Conservation (phyloP, 139 green algal species). For the Nannochloris sp. region DNA sequence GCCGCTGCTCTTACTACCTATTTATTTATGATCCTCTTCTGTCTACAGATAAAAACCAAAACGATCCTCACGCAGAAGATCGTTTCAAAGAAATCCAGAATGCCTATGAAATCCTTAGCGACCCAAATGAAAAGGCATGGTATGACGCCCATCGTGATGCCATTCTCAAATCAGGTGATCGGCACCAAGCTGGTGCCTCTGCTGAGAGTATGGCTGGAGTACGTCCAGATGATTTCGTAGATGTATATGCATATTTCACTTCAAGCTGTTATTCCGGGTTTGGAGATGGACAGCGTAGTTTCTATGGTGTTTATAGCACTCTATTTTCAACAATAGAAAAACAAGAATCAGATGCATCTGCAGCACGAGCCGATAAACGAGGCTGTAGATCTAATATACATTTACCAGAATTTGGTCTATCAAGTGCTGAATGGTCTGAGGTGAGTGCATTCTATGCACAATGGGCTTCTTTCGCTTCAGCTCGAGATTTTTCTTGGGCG, state of each 20-base stretch:
- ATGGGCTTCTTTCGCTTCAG: slow-evolving; percentile 75
- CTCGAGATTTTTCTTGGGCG: slow-evolving; percentile 80
- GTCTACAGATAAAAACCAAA: slow-evolving; percentile 78
- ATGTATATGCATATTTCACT: slow-evolving; percentile 82
- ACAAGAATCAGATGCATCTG: slow-evolving; percentile 47
- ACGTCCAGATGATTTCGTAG: slow-evolving; percentile 58
- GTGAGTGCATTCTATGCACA: slow-evolving; percentile 78
- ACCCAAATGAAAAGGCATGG: slow-evolving; percentile 88
- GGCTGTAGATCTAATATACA: not conserved
- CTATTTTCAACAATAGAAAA: slow-evolving; percentile 71
- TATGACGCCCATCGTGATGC: slow-evolving; percentile 88
- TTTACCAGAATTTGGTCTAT: slow-evolving; percentile 27
- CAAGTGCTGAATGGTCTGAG: slow-evolving; percentile 20
- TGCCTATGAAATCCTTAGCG: slow-evolving; percentile 90
- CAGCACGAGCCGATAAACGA: slow-evolving; percentile 2
- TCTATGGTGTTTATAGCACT: slow-evolving; percentile 82
- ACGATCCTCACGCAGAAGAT: slow-evolving; percentile 57
- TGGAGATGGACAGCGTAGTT: slow-evolving; percentile 70
- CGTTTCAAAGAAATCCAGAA: slow-evolving; percentile 91
- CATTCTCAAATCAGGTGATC: slow-evolving; percentile 67
- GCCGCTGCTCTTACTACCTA: not conserved
- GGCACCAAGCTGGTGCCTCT: slow-evolving; percentile 64
- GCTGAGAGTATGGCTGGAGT: slow-evolving; percentile 12
- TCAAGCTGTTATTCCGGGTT: slow-evolving; percentile 71
- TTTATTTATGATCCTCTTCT: not conserved